Evolutionary conservation across 768 basidiomycete species (phyloP).

Genomic region (Podaxis rugospora): DNA sequence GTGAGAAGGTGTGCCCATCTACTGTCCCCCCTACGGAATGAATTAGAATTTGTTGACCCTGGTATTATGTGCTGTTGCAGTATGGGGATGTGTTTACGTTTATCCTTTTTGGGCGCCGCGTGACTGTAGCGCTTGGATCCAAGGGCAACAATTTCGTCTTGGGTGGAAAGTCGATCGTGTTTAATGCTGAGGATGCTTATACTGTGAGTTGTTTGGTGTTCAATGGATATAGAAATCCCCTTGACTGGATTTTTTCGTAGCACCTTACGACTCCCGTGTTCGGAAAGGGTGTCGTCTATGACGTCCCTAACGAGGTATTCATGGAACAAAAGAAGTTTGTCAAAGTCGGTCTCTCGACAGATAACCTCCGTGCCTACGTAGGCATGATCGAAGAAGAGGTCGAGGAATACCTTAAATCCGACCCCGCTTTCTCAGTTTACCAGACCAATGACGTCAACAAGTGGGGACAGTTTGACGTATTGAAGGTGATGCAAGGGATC

Average conservation of each 20-base stretch:
- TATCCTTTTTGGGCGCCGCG: conserved; percentile 79
- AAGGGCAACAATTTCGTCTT: conserved; percentile 93
- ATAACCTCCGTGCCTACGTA: conserved; percentile 84
- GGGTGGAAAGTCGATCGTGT: conserved; percentile 87
- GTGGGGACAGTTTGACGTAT: conserved; percentile 75
- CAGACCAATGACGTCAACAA: conserved; percentile 65
- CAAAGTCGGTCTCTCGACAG: conserved; percentile 90
- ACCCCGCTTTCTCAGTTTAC: conserved; percentile 56
- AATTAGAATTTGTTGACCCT: background rate
- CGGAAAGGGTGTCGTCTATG: conserved; percentile 96
- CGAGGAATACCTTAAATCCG: conserved; percentile 63
- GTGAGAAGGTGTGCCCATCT: conserved; percentile 57
- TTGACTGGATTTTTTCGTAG: conserved; percentile 32
- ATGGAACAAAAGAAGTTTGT: conserved; percentile 99
- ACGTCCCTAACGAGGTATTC: conserved; percentile 90
- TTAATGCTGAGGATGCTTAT: conserved; percentile 97
- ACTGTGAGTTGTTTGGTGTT: conserved; percentile 45
- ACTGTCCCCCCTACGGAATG: background rate
- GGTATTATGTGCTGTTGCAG: conserved; percentile 33
- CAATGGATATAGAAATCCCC: background rate
- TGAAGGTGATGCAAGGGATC: conserved; percentile 76
- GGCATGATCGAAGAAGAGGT: conserved; percentile 78
- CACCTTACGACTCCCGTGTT: conserved; percentile 93
- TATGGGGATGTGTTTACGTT: conserved; percentile 98
- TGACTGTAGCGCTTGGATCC: conserved; percentile 88